Conservation (phyloP, 2,329 filamentous ascomycete genomes). For the Verticillium klebahnii region DNA sequence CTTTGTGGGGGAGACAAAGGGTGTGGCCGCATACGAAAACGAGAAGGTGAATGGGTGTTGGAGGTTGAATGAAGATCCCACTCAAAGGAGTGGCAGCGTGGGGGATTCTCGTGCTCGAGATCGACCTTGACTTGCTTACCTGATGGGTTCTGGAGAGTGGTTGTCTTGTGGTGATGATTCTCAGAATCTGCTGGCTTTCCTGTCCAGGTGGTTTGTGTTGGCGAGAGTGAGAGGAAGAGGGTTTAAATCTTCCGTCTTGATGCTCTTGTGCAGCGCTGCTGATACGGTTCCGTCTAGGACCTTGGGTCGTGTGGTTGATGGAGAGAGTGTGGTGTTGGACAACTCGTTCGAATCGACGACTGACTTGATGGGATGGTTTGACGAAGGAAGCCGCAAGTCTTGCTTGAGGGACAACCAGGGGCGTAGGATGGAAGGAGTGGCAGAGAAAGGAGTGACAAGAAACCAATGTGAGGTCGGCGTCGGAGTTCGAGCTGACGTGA, state of each 20-base stretch:
- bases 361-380: background rate
- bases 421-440: background rate
- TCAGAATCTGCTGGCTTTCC: constrained; percentile 14
- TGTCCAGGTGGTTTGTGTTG: constrained; percentile 15
- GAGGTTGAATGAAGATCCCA: background rate
- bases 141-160: background rate
- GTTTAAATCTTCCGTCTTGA: constrained; percentile 1
- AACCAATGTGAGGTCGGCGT: background rate
- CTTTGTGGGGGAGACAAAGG: background rate
- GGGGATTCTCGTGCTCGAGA: no score
- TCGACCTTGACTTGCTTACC: background rate
- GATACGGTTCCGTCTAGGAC: constrained; percentile 4
- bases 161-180: constrained; percentile 7
- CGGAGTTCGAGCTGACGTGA: background rate
- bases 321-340: background rate
- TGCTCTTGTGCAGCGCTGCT: constrained; percentile 3
- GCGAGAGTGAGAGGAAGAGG: constrained; percentile 4
- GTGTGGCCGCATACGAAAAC: background rate
- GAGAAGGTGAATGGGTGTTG: background rate
- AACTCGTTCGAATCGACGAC: background rate
- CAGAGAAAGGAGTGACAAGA: constrained; percentile 13
- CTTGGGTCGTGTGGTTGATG: background rate
- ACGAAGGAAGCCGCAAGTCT: constrained; percentile 9
- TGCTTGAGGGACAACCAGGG: constrained; percentile 4
- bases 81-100: background rate